Percentiles rank a stretch among this genome's conserved stretches.
Conservation (phyloP, 2,329 filamentous ascomycete genomes). For the Remersonia thermophila region DNA sequence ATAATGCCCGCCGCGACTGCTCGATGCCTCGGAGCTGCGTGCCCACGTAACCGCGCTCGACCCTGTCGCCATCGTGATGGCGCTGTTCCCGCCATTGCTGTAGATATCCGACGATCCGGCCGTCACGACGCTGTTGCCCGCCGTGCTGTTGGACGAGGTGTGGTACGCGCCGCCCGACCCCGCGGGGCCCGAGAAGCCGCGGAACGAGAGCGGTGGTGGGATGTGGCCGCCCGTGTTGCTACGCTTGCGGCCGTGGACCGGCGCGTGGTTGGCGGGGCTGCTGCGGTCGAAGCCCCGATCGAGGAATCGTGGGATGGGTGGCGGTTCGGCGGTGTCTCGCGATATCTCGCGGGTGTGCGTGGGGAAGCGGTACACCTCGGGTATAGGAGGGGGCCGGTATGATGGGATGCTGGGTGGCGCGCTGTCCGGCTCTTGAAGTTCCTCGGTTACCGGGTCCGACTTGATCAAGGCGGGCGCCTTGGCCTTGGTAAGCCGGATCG, state of each 20-base stretch:
- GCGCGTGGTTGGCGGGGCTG: constrained; percentile 21
- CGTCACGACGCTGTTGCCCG: constrained; percentile 37
- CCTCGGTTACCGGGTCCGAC: constrained; percentile 16
- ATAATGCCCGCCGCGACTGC: constrained; percentile 24
- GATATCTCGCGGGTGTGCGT: constrained; percentile 37
- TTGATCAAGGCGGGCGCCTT: constrained; percentile 27
- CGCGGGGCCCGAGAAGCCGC: constrained; percentile 57
- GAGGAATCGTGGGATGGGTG: constrained; percentile 57
- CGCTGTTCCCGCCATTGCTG: constrained; percentile 17
- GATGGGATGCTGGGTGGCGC: constrained; percentile 39
- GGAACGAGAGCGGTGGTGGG: constrained; percentile 58
- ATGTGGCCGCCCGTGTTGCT: constrained; percentile 77
- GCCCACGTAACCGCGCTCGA: constrained; percentile 19
- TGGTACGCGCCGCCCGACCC: constrained; percentile 27
- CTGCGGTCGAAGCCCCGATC: constrained; percentile 31
- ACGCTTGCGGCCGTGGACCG: constrained; percentile 65
- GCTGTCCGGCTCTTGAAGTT: constrained; percentile 26
- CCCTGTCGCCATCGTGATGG: constrained; percentile 4
- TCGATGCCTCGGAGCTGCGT: constrained; percentile 45
- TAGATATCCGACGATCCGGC: constrained; percentile 21
- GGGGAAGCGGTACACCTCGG: constrained; percentile 25
- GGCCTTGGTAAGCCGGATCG: constrained; percentile 77
- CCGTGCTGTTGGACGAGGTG: constrained; percentile 42
- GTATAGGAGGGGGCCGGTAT: constrained; percentile 28
- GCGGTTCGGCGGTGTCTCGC: constrained; percentile 55